Conservation (phyloP, 495 filamentous ascomycete species). For the Endocarpon pusillum region DNA sequence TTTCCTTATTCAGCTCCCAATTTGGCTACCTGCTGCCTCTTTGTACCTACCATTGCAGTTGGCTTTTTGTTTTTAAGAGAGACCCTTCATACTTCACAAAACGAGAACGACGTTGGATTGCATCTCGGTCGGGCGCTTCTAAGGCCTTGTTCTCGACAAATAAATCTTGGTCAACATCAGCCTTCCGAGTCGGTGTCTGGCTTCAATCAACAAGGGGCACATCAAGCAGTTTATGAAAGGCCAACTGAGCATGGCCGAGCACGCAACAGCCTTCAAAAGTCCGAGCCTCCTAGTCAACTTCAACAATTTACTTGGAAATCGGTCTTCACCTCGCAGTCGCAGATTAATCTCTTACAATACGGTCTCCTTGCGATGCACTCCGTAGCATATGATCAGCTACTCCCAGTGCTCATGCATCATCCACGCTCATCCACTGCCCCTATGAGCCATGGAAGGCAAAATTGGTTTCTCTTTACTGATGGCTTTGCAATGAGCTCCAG, state of each 20-base stretch:
- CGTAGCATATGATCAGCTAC: conserved; percentile 62
- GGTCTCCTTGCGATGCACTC: conserved; percentile 58
- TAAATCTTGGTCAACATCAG: conserved; percentile 5
- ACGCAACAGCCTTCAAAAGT: conserved; percentile 38
- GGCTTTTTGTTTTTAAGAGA: conserved; percentile 63
- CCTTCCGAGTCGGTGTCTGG: conserved; percentile 14
- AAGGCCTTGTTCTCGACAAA: conserved; percentile 12
- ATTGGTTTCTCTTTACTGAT: too few relatives aligned
- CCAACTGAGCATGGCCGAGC: conserved; percentile 15
- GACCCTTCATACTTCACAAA: conserved; percentile 43
- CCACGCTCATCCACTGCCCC: conserved; percentile 44
- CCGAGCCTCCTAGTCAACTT: too few relatives aligned
- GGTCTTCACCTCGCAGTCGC: conserved; percentile 56
- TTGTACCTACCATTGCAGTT: conserved; percentile 51
- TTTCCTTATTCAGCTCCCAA: conserved; percentile 79
- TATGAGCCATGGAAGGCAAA: too few relatives aligned
- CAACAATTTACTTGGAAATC: conserved; percentile 45
- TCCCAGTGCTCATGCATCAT: conserved; percentile 70
- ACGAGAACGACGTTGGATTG: conserved; percentile 65
- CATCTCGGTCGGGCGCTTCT: conserved; percentile 37
- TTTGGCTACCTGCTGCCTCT: conserved; percentile 53
- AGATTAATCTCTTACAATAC: conserved; percentile 59
- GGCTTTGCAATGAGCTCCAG: conserved; percentile 56
- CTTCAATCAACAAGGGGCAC: neutral
- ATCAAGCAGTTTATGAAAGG: conserved; percentile 5